Percentiles rank a stretch among this genome's conserved stretches.
These are phyloP conservation scores for Coemansia sp. DNA, from an alignment of 192 early-diverging fungal species.

Conservation along the genomic window DNA sequence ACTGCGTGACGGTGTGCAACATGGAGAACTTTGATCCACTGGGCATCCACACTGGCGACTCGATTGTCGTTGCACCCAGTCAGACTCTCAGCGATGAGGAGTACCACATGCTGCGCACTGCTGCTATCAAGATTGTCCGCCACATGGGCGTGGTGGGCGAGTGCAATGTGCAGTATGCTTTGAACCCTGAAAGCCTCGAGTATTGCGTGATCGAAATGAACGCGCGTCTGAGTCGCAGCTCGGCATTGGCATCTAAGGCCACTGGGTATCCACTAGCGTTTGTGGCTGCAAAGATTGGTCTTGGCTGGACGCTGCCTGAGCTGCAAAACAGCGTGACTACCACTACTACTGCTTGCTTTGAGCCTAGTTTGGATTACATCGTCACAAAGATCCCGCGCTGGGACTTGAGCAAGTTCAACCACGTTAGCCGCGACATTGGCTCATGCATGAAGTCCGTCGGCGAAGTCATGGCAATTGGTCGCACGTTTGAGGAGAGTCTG, in stretches of 20 bases:
- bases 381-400: constrained; percentile 98
- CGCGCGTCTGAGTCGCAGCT: constrained; percentile 84
- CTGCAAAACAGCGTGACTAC: constrained; percentile 89
- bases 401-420: constrained; percentile 94
- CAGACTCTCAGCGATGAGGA: constrained; percentile 97
- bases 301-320: constrained; percentile 85
- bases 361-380: constrained; percentile 93
- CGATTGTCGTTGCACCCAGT: constrained; percentile 96
- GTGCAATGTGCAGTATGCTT: constrained; percentile 97
- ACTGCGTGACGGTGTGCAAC: constrained; percentile 99
- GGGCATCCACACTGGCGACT: constrained; percentile 97
- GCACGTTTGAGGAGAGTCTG: constrained; percentile 93
- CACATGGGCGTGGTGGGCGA: constrained; percentile 97
- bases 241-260: constrained; percentile 94
- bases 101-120: constrained; percentile 92
- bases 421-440: constrained; percentile 81
- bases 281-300: constrained; percentile 94
- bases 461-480: constrained; percentile 98
- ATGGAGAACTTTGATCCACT: constrained; percentile 99
- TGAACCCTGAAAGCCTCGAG: constrained; percentile 84
- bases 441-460: constrained; percentile 96
- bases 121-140: constrained; percentile 93
- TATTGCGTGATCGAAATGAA: constrained; percentile 98
- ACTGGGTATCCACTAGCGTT: constrained; percentile 98
- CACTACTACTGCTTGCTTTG: constrained; percentile 94